phyloP scores from a whole-genome alignment of 1,284 basidiomycete genomes.

The Phellinidium pouzarii region DNA sequence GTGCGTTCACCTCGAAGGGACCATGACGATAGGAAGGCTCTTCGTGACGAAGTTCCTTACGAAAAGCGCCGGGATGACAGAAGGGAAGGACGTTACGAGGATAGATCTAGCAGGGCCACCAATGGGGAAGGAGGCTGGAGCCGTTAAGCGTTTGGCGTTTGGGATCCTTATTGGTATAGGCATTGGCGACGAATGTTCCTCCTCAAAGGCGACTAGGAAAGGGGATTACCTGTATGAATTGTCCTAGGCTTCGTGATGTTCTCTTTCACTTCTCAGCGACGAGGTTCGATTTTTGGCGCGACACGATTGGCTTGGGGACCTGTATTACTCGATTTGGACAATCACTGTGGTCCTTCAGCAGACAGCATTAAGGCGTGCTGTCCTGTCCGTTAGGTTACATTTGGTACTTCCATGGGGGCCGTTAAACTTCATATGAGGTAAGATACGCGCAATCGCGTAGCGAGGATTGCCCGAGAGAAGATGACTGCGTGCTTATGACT shows the following conservation, averaged over 20 bases:
- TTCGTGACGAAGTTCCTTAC: slow-evolving; percentile 68
- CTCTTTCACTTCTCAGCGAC: slow-evolving; percentile 10
- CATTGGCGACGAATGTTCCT: slow-evolving; percentile 13
- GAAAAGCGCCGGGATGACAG: slow-evolving; percentile 64
- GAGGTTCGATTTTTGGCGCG: slow-evolving; percentile 17
- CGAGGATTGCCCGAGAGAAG: background rate
- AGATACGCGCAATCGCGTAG: background rate
- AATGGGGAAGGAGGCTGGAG: slow-evolving; percentile 70
- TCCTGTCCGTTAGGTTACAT: slow-evolving; percentile 12
- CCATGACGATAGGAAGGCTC: slow-evolving; percentile 71
- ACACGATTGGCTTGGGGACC: slow-evolving; percentile 13
- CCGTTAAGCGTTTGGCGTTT: slow-evolving; percentile 26
- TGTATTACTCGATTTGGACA: slow-evolving; percentile 18
- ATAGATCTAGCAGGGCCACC: slow-evolving; percentile 60
- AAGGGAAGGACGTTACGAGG: slow-evolving; percentile 68
- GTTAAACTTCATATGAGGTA: background rate
- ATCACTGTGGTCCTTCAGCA: slow-evolving; percentile 8
- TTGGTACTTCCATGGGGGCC: slow-evolving; percentile 3
- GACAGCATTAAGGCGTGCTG: slow-evolving; percentile 7
- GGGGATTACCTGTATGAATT: slow-evolving; percentile 19
- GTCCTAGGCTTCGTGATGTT: slow-evolving; percentile 18
- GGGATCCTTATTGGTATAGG: background rate
- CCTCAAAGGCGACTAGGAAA: slow-evolving; percentile 13
- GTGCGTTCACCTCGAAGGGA: slow-evolving; percentile 72
- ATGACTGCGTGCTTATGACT: background rate